Conservation (phyloP, 1,139 yeast species). For the Suhomyces maxii region DNA sequence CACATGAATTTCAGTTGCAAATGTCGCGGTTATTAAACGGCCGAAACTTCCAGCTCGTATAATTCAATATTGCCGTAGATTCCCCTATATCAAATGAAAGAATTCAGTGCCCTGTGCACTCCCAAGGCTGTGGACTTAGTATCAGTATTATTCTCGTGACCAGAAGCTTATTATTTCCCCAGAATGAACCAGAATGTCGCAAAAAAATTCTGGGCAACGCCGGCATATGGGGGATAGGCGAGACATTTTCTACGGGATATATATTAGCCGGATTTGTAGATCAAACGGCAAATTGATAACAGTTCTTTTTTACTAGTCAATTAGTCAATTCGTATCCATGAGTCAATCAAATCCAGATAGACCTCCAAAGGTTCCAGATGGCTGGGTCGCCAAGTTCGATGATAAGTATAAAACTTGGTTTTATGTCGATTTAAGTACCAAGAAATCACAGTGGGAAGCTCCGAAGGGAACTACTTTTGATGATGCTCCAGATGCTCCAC, state of each 20-base stretch:
- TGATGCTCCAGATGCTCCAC: constrained; percentile 20
- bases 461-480: constrained; percentile 62
- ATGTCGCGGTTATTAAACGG: not conserved
- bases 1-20: not conserved
- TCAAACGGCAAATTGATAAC: no score
- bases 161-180: not conserved
- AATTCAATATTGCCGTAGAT: no score
- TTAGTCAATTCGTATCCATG: constrained; percentile 6
- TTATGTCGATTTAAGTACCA: constrained; percentile 71
- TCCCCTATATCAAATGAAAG: no score
- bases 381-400: constrained; percentile 90
- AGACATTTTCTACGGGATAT: not conserved
- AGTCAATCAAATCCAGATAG: constrained; percentile 26
- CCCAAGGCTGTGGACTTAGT: not conserved
- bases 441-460: constrained; percentile 87
- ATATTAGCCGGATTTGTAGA: not conserved
- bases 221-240: not conserved
- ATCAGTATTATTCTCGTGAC: not conserved
- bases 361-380: constrained; percentile 64
- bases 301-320: no score
- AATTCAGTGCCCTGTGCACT: not conserved
- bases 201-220: not conserved
- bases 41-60: no score
- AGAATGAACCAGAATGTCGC: not conserved
- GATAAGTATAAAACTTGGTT: constrained; percentile 75